A percentile compares a stretch with the other conserved stretches of the same genome.
Evolutionary conservation across 345 rosid genomes (phyloP).

Genomic region (Eucalyptus regnans): DNA sequence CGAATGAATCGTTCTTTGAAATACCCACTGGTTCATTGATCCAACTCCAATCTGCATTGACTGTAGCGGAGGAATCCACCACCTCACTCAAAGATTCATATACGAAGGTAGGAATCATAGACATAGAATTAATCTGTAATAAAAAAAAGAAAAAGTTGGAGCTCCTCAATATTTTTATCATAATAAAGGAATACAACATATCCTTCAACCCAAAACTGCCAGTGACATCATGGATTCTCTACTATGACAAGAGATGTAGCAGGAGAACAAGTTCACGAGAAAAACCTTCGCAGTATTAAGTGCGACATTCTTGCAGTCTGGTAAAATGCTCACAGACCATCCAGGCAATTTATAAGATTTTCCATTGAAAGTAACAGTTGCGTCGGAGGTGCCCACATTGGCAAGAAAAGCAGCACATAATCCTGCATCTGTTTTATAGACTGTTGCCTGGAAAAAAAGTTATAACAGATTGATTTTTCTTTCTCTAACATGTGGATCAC

Average conservation of each 20-base stretch:
- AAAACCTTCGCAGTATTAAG: slow-evolving; percentile 91
- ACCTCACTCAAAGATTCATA: slow-evolving; percentile 28
- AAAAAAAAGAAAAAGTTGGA: not conserved
- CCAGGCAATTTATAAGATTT: slow-evolving; percentile 70
- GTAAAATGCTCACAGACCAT: slow-evolving; percentile 97
- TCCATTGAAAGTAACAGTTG: slow-evolving; percentile 56
- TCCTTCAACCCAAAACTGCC: not conserved
- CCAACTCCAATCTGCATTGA: slow-evolving; percentile 70
- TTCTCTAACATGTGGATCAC: not conserved
- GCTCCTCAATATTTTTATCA: not conserved
- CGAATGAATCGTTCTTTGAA: slow-evolving; percentile 49
- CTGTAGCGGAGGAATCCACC: slow-evolving; percentile 25
- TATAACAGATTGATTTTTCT: not conserved
- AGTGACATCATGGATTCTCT: not conserved
- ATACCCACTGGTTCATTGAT: slow-evolving; percentile 76
- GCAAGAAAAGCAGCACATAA: slow-evolving; percentile 87
- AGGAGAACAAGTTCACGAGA: not conserved
- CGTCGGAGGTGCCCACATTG: slow-evolving; percentile 49
- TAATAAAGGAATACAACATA: not conserved
- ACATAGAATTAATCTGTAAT: slow-evolving; percentile 63
- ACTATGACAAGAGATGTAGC: not conserved
- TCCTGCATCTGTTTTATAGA: slow-evolving; percentile 57
- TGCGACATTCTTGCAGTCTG: slow-evolving; percentile 86
- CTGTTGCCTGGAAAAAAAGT: slow-evolving; percentile 43
- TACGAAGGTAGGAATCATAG: slow-evolving; percentile 33